Conservation (phyloP, 2,329 filamentous ascomycete genomes). For the Ophiostoma triangulosporum region DNA sequence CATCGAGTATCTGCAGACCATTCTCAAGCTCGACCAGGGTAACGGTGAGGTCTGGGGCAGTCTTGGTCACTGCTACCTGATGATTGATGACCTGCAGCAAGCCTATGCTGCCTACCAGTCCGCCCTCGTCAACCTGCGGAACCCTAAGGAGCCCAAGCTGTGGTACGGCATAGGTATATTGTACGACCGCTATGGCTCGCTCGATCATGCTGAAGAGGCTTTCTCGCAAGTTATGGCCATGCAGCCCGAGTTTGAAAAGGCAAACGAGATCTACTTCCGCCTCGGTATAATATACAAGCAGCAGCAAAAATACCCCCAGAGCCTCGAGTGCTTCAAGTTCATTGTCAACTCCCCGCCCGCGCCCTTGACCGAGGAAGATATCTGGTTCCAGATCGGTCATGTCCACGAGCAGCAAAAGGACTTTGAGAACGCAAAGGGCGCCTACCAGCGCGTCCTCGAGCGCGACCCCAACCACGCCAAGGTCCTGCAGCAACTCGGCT, state of each 20-base stretch:
- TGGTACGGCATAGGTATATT: slow-evolving; percentile 99
- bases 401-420: slow-evolving; percentile 99
- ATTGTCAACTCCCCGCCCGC: slow-evolving; percentile 88
- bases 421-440: slow-evolving; percentile 82
- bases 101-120: slow-evolving; percentile 96
- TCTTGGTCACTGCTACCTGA: slow-evolving; percentile 92
- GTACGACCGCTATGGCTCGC: slow-evolving; percentile 89
- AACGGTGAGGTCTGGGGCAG: slow-evolving; percentile 97
- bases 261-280: slow-evolving; percentile 97
- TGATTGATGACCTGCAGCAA: slow-evolving; percentile 97
- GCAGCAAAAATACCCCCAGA: slow-evolving; percentile 84
- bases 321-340: slow-evolving; percentile 97
- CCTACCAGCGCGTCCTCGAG: slow-evolving; percentile 86
- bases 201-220: slow-evolving; percentile 94
- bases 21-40: slow-evolving; percentile 73
- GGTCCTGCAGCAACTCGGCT: slow-evolving; percentile 92
- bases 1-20: slow-evolving; percentile 82
- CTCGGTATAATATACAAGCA: slow-evolving; percentile 99
- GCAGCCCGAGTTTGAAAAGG: slow-evolving; percentile 95
- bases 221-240: slow-evolving; percentile 99
- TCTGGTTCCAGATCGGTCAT: slow-evolving; percentile 99
- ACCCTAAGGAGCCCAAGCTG: slow-evolving; percentile 93
- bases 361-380: slow-evolving; percentile 90
- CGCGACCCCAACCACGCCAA: slow-evolving; percentile 94
- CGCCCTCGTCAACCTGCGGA: slow-evolving; percentile 79